Conservation (phyloP, 2,329 filamentous ascomycete genomes). For the Colletotrichum graminicola region DNA sequence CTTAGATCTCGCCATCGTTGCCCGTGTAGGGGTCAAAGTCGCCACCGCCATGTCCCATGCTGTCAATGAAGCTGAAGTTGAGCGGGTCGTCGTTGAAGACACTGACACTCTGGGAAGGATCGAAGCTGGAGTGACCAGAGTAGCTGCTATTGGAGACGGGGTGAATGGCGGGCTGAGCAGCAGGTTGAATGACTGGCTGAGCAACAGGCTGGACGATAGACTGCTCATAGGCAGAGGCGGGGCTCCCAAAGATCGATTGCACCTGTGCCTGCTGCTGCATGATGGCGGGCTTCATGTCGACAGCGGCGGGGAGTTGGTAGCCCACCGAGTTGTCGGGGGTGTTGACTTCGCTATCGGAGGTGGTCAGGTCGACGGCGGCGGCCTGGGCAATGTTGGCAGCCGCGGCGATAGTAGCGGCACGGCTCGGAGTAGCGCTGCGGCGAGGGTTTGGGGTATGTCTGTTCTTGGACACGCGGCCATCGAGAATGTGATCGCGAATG, state of each 20-base stretch:
- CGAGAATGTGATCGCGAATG: slow-evolving; percentile 35
- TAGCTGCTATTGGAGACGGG: slow-evolving; percentile 5
- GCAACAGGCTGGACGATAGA: background rate
- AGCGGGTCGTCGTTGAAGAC: slow-evolving; percentile 16
- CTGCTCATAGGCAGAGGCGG: background rate
- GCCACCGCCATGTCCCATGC: slow-evolving; percentile 12
- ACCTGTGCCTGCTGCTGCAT: slow-evolving; percentile 11
- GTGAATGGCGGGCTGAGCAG: background rate
- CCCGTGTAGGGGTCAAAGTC: slow-evolving; percentile 43
- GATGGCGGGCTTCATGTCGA: slow-evolving; percentile 21
- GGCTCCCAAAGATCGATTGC: background rate
- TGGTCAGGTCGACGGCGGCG: slow-evolving; percentile 41
- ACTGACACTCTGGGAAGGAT: slow-evolving; percentile 9
- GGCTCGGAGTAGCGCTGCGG: slow-evolving; percentile 38
- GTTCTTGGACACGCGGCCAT: slow-evolving; percentile 26
- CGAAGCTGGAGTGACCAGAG: slow-evolving; percentile 20
- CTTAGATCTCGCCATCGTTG: slow-evolving; percentile 54
- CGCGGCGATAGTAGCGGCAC: slow-evolving; percentile 42
- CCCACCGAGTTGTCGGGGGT: slow-evolving; percentile 35
- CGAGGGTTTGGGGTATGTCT: slow-evolving; percentile 10
- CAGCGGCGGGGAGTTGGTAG: slow-evolving; percentile 23
- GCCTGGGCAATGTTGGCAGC: slow-evolving; percentile 33
- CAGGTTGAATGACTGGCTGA: background rate
- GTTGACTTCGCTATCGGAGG: slow-evolving; percentile 42
- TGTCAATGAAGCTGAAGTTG: slow-evolving; percentile 32